These are phyloP conservation scores for Escovopsis sp. DNA, from an alignment of 2,329 filamentous ascomycete species.

Conservation along the genomic window DNA sequence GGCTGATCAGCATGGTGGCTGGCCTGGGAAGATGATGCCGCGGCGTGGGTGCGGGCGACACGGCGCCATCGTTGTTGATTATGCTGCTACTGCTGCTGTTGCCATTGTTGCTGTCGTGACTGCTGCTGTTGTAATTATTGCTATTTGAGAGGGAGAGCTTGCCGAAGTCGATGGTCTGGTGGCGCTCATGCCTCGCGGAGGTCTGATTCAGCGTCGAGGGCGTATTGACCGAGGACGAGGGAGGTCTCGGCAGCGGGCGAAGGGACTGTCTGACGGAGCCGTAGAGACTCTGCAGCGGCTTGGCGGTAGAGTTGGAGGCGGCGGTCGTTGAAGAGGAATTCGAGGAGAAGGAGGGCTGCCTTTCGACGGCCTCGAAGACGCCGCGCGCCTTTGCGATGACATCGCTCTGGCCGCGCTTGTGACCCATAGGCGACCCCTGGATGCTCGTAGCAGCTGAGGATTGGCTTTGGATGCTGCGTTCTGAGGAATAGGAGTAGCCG, in stretches of 20 bases:
- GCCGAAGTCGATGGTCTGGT: constrained; percentile 49
- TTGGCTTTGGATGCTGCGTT: constrained; percentile 41
- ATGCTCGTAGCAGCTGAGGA: constrained; percentile 57
- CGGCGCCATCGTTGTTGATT: constrained; percentile 19
- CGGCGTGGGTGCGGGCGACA: constrained; percentile 27
- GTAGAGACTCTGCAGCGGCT: constrained; percentile 47
- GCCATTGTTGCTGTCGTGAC: too few relatives aligned
- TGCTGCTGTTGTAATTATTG: too few relatives aligned
- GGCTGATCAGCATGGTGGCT: constrained; percentile 45
- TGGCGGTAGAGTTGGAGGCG: too few relatives aligned
- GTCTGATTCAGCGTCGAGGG: constrained; percentile 14
- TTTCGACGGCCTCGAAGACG: constrained; percentile 29
- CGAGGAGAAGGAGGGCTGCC: constrained; percentile 23
- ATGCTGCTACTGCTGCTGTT: too few relatives aligned
- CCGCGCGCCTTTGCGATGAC: constrained; percentile 37
- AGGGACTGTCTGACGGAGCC: constrained; percentile 61
- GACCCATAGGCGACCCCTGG: constrained; percentile 32
- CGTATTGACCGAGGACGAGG: constrained; percentile 30
- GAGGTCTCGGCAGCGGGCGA: constrained; percentile 55
- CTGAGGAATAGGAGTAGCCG: constrained; percentile 45
- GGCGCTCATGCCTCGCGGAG: constrained; percentile 32
- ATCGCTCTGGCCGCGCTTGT: constrained; percentile 67
- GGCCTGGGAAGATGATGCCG: constrained; percentile 31
- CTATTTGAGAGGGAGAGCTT: constrained; percentile 34
- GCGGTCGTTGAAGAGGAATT: too few relatives aligned